Evolutionary conservation across 2,329 filamentous ascomycete species (phyloP).

Genomic region (Pseudogymnoascus sp.): DNA sequence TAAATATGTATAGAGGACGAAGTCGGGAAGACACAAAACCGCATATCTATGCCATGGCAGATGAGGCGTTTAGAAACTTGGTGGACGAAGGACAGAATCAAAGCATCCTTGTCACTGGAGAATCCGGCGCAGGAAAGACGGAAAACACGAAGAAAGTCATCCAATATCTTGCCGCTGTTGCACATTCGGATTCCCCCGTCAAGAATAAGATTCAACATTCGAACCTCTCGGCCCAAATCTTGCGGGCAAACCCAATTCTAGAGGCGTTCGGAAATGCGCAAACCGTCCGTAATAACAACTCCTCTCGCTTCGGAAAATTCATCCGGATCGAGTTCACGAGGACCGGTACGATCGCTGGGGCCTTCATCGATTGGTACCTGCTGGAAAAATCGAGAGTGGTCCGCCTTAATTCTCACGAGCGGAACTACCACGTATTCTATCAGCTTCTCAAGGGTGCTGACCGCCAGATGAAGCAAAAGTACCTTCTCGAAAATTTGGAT

Average conservation of each 20-base stretch:
- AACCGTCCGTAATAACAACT: conserved; percentile 96
- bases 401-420: conserved; percentile 74
- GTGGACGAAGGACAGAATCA: conserved; percentile 95
- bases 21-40: conserved; percentile 90
- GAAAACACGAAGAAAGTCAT: conserved; percentile 99
- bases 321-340: conserved; percentile 93
- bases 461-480: conserved; percentile 61
- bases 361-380: conserved; percentile 97
- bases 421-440: conserved; percentile 97
- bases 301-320: conserved; percentile 96
- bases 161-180: conserved; percentile 92
- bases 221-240: conserved; percentile 90
- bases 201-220: conserved; percentile 59
- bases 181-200: conserved; percentile 68
- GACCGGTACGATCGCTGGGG: conserved; percentile 83
- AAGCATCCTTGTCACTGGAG: conserved; percentile 94
- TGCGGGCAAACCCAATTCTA: conserved; percentile 91
- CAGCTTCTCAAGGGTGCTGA: conserved; percentile 85
- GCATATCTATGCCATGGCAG: conserved; percentile 96
- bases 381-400: conserved; percentile 98
- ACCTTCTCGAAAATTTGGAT: conserved; percentile 67
- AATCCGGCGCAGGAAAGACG: conserved; percentile 96
- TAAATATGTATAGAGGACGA: conserved; percentile 95
- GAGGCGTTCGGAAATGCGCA: conserved; percentile 98
- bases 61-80: conserved; percentile 90